Conservation (phyloP, 306 rosid genomes). For the barrel medic (Medicago truncatula) region MtrunA17r5.0-ANR NC_053048.1:55672501-55673000, state of each 20-base stretch:
- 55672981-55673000: slow-evolving; percentile 86
- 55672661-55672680: slow-evolving; percentile 85
- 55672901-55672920: slow-evolving; percentile 76
- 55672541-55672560: slow-evolving; percentile 16
- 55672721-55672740: slow-evolving; percentile 87
- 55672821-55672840: slow-evolving; percentile 80
- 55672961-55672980: slow-evolving; percentile 92
- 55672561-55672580: slow-evolving; percentile 21
- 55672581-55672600: slow-evolving; percentile 9
- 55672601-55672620: slow-evolving; percentile 37
- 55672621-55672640: slow-evolving; percentile 48
- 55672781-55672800: slow-evolving; percentile 80
- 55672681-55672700: slow-evolving; percentile 82
- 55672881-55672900: slow-evolving; percentile 84
- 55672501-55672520: slow-evolving; percentile 9
- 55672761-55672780: slow-evolving; percentile 89
- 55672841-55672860: slow-evolving; percentile 80
- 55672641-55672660: slow-evolving; percentile 80
- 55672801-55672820: slow-evolving; percentile 85
- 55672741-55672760: no score
- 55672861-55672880: slow-evolving; percentile 89
- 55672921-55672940: slow-evolving; percentile 74
- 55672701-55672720: slow-evolving; percentile 89
- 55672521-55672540: slow-evolving; percentile 5
- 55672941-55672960: slow-evolving; percentile 92